These are phyloP conservation scores for Paracamarosporium sp. DNA, from an alignment of 2,329 filamentous ascomycete species.

Conservation along the genomic window DNA sequence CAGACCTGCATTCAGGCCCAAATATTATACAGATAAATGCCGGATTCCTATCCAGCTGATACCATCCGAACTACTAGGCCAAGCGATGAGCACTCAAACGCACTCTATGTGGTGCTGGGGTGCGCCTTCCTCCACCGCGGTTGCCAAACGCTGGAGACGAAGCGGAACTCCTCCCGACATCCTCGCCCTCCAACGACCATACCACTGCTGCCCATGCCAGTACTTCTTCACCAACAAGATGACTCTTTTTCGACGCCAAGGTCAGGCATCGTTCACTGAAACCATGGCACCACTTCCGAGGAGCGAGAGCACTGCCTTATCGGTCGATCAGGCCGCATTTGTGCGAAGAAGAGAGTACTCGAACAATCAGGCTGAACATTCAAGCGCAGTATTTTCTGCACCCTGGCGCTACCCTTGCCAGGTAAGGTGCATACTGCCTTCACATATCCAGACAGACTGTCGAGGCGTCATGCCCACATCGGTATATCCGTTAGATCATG, in stretches of 20 bases:
- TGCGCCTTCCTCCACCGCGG: not conserved
- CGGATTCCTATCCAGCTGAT: too few species aligned
- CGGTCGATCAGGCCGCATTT: not conserved
- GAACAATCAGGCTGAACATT: not conserved
- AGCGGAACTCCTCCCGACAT: not conserved
- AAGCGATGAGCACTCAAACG: not conserved
- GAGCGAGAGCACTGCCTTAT: conserved; percentile 1
- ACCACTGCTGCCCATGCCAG: not conserved
- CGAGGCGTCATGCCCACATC: not conserved
- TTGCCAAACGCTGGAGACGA: not conserved
- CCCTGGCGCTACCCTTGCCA: not conserved
- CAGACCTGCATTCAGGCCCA: too few species aligned
- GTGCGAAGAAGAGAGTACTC: not conserved
- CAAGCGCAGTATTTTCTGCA: not conserved
- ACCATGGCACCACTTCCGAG: not conserved
- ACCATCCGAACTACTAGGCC: not conserved
- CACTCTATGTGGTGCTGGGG: not conserved
- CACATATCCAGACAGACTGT: not conserved
- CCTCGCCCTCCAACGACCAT: not conserved
- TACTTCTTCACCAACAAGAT: not conserved
- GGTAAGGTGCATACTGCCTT: not conserved
- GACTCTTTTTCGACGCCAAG: not conserved
- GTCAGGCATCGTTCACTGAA: not conserved
- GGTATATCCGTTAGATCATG: not conserved
- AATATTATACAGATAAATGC: too few species aligned